Base-by-base conservation (phyloP, 2,329 filamentous ascomycete genomes). In the Orbilia javanica region DNA sequence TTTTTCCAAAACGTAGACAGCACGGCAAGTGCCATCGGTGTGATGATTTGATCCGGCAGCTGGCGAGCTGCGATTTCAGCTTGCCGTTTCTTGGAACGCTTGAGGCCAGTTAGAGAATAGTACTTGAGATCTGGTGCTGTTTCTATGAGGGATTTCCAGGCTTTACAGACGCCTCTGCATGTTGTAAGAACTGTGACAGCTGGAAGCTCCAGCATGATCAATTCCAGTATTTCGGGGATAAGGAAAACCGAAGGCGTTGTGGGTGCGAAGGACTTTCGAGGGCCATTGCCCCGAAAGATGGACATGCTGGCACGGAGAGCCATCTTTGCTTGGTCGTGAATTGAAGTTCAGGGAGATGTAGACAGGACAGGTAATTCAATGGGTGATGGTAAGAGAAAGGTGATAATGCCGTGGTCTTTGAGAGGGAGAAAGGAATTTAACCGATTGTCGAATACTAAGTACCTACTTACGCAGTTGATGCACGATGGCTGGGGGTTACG, bases 201-300 rank as follows among this genome's bases (percentile, higher is more conserved):
- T n/a, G 70, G 70, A 18, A 74, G 63, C 25, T 74, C 25, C 4
- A 74, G 62, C 48, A 74, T 42, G 22, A 74, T 74, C 1, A 60
- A 39, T 50, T 74, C 62, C 10, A 74, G 36, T 1, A 74, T 44
- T 29, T 74, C 63, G 27, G 52, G 62, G 25, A 67, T 63, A n/a
- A 63, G 31, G 44, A 74, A 68, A 3, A 67, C 36, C 15, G 31
- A 31, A 50, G 67, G 53, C 6, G 39, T 29, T 60, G 63, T 20
- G 29, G 55, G 55, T n/a, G 52, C 10, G 11, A 36, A 36, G 6
- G 44, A 50, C 22, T 65, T 44, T 31, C 62, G 62, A 48, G 39
- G 27, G 62, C 62, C 39, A 46, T 48, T 34, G 39, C 60, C 62
- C 44, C 62, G 62, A 39, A 66, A 52, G 4, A 66, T 50, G 25